These are phyloP conservation scores for Amauroascus niger DNA, from an alignment of 2,329 filamentous ascomycete species.

Conservation along the genomic window DNA sequence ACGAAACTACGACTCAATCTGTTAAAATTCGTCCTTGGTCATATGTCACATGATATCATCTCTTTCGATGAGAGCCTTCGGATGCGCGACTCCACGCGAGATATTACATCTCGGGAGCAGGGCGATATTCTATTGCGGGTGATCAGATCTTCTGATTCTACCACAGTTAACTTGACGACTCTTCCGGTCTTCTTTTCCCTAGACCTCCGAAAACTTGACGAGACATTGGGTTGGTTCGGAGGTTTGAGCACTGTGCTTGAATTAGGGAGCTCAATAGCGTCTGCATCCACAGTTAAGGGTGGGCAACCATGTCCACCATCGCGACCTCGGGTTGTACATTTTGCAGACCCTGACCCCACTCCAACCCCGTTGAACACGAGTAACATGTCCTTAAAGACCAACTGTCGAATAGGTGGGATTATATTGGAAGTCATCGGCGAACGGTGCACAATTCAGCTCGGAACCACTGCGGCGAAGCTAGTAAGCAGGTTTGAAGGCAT, in stretches of 20 bases:
- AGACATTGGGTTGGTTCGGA: conserved; percentile 79
- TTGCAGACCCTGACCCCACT: conserved; percentile 38
- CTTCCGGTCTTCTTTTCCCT: conserved; percentile 66
- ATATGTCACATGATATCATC: conserved; percentile 42
- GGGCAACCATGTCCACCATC: conserved; percentile 26
- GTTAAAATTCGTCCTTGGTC: conserved; percentile 40
- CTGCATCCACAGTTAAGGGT: conserved; percentile 49
- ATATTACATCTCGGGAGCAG: conserved; percentile 30
- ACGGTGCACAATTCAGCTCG: conserved; percentile 62
- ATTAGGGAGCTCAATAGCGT: conserved; percentile 73
- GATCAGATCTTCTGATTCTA: conserved; percentile 24
- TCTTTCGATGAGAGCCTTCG: conserved; percentile 43
- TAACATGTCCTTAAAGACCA: conserved; percentile 48
- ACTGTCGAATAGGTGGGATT: conserved; percentile 66
- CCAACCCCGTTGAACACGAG: conserved; percentile 3
- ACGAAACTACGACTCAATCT: conserved; percentile 26
- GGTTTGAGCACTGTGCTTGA: conserved; percentile 86
- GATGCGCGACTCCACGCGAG: conserved; percentile 39
- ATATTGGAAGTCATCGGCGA: conserved; percentile 67
- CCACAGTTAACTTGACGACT: conserved; percentile 56
- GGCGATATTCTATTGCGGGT: conserved; percentile 35
- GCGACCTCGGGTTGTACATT: conserved; percentile 46
- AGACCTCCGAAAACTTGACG: conserved; percentile 72
- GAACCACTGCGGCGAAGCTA: conserved; percentile 72
- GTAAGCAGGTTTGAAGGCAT: conserved; percentile 64